Evolutionary conservation across 345 rosid species (phyloP), one percentile per base, ranked within the genome.

Genomic region (Euphorbia lathyris): DNA sequence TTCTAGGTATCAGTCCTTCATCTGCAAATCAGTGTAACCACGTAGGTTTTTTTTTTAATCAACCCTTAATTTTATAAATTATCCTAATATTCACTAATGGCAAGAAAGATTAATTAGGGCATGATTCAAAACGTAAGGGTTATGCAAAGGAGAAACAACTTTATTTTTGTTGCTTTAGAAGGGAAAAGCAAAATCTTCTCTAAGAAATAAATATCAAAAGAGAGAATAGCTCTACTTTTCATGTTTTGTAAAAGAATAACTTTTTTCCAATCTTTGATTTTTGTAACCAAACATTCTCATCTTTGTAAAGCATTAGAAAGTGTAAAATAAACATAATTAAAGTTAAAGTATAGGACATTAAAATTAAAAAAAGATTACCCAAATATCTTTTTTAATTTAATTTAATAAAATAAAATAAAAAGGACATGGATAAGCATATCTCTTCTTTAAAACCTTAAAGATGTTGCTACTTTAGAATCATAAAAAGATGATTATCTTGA

Each of bases 131-230:
- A 82, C 87, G 82, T 78, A 72, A 79, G 84, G 62, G 64, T 69
- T 66, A 73, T 77, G 84, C 84, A 80, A 80, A 84, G 87, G 79
- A 78, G 85, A 73, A 69, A 70, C 82, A 79, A 78, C 85, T 84
- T 84, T 77, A 26, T 77, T 84, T 84, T 76, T 58, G 75, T 62
- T 62, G 9, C 79, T 84, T 82, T 76, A 45, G 82, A 84, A 78
- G 82, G 72, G 57, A 72, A 84, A 79, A 79, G 83, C 77, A 70
- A 75, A 72, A 75, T 79, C 83, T 84, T 84, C 83, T 68, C 74
- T 73, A 67, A 65, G 73, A 67, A 81, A 82, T 79, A 75, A 81
- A 82, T 79, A 77, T 77, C 67, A 61, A 79, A 79, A 79, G 81
- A 70, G 78, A 79, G 43, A 40, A 9, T 34, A 40, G 73, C 82